Conservation (phyloP, 2,329 filamentous ascomycete species). For the Allantophomopsis lycopodina region DNA sequence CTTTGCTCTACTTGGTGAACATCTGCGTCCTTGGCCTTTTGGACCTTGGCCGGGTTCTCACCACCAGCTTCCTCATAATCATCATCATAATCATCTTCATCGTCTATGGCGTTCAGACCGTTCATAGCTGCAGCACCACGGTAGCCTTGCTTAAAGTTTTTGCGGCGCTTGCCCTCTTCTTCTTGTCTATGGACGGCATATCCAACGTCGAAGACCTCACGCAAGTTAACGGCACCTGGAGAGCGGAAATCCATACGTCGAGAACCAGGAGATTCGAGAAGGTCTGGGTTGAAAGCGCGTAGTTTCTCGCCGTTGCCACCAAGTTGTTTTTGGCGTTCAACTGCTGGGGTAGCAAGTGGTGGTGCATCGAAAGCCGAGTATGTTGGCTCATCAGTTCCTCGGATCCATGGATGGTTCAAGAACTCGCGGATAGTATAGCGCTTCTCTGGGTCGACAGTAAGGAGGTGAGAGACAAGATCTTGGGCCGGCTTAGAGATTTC, state of each 20-base stretch:
- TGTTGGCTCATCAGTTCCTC: conserved; percentile 53
- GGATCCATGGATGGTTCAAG: conserved; percentile 88
- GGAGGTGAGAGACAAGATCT: conserved; percentile 82
- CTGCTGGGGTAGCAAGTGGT: conserved; percentile 54
- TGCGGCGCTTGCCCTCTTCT: conserved; percentile 84
- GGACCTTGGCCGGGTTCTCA: conserved; percentile 46
- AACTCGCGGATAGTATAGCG: conserved; percentile 90
- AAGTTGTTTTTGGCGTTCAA: conserved; percentile 18
- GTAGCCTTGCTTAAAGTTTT: conserved; percentile 64
- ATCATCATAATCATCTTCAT: conserved; percentile 50
- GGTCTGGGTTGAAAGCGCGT: conserved; percentile 41
- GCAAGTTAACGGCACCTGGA: conserved; percentile 84
- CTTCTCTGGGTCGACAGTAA: conserved; percentile 91
- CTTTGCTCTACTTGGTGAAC: conserved; percentile 73
- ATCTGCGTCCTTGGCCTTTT: conserved; percentile 41
- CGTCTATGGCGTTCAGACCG: conserved; percentile 49
- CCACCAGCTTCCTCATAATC: conserved; percentile 42
- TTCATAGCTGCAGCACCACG: conserved; percentile 49
- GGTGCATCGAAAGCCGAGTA: conserved; percentile 55
- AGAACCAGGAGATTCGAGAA: conserved; percentile 38
- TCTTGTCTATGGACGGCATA: conserved; percentile 96
- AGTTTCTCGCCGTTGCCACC: conserved; percentile 15
- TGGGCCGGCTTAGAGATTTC: conserved; percentile 93
- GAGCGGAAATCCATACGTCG: conserved; percentile 87
- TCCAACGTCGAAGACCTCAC: conserved; percentile 96